Base-by-base conservation (phyloP, 768 basidiomycete species). In the Tephrocybe sp. region DNA sequence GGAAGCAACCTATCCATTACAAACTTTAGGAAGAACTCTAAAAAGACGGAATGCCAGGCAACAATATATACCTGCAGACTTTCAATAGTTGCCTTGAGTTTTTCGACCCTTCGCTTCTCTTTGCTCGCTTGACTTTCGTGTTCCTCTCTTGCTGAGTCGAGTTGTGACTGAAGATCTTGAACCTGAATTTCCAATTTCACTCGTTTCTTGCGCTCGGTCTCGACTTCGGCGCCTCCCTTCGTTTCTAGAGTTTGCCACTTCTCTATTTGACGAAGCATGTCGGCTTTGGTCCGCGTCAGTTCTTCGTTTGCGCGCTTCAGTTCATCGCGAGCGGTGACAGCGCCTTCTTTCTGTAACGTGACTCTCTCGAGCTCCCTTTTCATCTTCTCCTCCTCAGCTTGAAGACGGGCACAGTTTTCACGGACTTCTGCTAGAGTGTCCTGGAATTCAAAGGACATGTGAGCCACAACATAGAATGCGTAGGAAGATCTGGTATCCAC, bases 181-280 rank as follows among this genome's bases (percentile, higher is more conserved):
- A 82, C 68, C 49, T 79, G 68, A 2, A 77, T 66, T 50, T 89
- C 84, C 10, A 89, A 70, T 30, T 82, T 77, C 9, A 75, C 68
- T 9, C 78, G 77, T 49, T 73, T 69, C 60, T 81, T 83, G 36
- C 82, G 74, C 45, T 76, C 66, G 5, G 68, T 64, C 46, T 84
- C 86, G 8, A 76, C 70, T 30, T 86, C 82, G 14, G 71, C 77
- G 10, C 76, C 82, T 41, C 82, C 85, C 42, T 80, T 82, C 22
- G 70, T 82, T 59, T 89, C 89, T 14, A 88, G 65, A 22, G 65
- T 75, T 59, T 86, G 75, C 86, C 85, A 89, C 60, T 84, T 80
- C 36, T 79, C 78, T 8, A 90, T 68, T 57, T 91, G 88, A 13
- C 77, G 75, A 44, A 78, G 75, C 33, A 89, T 68, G 36, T 85